Evolutionary conservation across 148 eudicot genomes (phyloP).

Genomic region (Rhododendron simsii): DNA sequence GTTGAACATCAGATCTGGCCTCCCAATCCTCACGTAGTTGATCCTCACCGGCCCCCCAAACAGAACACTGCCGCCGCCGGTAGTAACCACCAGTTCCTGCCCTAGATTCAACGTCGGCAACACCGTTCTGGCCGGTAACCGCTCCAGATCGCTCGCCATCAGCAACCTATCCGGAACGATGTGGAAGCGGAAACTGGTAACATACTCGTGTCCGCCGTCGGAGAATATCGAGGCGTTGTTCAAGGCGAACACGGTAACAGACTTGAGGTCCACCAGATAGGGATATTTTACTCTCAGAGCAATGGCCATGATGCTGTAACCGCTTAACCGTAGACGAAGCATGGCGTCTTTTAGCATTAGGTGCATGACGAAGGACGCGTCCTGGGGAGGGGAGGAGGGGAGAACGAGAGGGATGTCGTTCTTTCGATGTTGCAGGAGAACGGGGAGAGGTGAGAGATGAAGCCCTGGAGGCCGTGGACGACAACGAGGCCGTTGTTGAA

Average conservation of each 20-base stretch:
- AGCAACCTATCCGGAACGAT: constrained; percentile 58
- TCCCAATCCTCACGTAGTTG: constrained; percentile 60
- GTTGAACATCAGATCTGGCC: constrained; percentile 62
- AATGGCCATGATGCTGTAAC: constrained; percentile 10
- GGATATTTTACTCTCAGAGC: constrained; percentile 6
- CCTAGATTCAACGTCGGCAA: constrained; percentile 57
- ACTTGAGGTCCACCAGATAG: constrained; percentile 1
- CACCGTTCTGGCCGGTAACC: constrained; percentile 36
- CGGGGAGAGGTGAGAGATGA: constrained; percentile 65
- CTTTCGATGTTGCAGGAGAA: constrained; percentile 55
- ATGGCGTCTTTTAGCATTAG: constrained; percentile 29
- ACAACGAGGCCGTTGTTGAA: constrained; percentile 39
- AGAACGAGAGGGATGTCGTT: constrained; percentile 46
- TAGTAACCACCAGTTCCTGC: constrained; percentile 40
- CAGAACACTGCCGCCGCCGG: too few species aligned
- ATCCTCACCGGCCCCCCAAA: constrained; percentile 44
- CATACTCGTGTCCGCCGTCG: constrained; percentile 42
- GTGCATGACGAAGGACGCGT: constrained; percentile 30
- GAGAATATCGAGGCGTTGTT: constrained; percentile 43
- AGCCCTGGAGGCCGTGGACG: constrained; percentile 67
- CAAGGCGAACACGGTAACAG: constrained; percentile 9
- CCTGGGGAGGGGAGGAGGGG: constrained; percentile 19
- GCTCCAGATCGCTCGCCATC: constrained; percentile 48
- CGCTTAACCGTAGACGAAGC: constrained; percentile 11
- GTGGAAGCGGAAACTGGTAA: constrained; percentile 53